Conservation (phyloP, 257 asterid species). For the Catharanthus roseus region DNA sequence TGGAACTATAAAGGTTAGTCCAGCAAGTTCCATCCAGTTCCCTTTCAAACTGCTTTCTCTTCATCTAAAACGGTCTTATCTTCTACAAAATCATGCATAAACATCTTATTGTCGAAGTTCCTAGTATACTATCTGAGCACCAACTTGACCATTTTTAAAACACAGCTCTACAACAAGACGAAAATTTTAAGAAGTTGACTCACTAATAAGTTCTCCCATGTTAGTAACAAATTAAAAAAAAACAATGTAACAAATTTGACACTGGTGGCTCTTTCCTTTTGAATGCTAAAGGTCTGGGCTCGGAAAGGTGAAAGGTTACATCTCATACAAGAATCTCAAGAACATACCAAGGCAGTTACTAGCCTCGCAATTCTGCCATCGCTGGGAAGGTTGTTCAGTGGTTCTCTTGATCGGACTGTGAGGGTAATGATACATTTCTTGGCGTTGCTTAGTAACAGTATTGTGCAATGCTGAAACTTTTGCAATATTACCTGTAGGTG, state of each 20-base stretch:
- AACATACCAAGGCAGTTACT: slow-evolving; percentile 66
- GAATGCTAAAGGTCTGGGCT: slow-evolving; percentile 55
- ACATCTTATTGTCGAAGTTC: background rate
- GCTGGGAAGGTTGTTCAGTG: slow-evolving; percentile 61
- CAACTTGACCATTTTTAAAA: background rate
- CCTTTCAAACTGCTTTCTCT: background rate
- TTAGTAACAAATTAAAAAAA: background rate
- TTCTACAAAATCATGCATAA: background rate
- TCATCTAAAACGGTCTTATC: background rate
- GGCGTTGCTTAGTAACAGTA: background rate
- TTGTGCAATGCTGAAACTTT: slow-evolving; percentile 6
- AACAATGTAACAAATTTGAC: background rate
- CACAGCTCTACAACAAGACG: no score
- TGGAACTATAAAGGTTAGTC: slow-evolving; percentile 68
- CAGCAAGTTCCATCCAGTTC: background rate
- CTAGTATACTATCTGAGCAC: background rate
- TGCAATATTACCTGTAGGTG: slow-evolving; percentile 33
- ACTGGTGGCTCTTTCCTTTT: background rate
- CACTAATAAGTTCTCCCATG: background rate
- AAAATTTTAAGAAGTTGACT: no score
- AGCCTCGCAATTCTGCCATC: slow-evolving; percentile 55
- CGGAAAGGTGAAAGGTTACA: slow-evolving; percentile 31
- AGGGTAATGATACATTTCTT: slow-evolving; percentile 40
- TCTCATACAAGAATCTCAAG: slow-evolving; percentile 59
- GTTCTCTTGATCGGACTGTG: slow-evolving; percentile 75